Evolutionary conservation across 2,329 filamentous ascomycete species (phyloP), one percentile per base, ranked within the genome.

Genomic region (Cladosporium oxysporum): DNA sequence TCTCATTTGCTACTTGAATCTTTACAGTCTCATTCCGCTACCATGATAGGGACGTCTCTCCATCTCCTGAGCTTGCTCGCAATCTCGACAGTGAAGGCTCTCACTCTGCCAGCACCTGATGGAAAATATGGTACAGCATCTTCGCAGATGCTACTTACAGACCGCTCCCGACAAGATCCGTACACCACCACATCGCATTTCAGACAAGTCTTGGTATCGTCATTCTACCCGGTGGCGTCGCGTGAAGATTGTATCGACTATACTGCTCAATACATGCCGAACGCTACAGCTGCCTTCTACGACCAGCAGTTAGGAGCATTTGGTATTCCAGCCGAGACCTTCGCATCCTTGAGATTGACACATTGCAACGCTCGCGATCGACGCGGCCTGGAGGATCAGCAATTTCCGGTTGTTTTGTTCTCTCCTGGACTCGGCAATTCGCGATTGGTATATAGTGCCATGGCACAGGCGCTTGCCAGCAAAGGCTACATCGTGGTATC

Each of bases 401-500:
- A 57, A 4, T 66, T 67, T 44, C 69, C 68, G 5, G 44, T 84
- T 35, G 62, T 85, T 28, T 61, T 68, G 10, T 78, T 86, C 52
- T 82, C 81, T 0, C 79, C 83, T 1, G 84, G 82, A 3, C 75
- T 79, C 33, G 80, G 79, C 3, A 78, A 78, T 5, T 79, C 80
- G 0, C 76, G 83, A 0, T 70, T 82, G 0, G 55, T 83, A 1
- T 82, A 85, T 69, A 77, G 74, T 4, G 78, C 77, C 5, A 76
- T 81, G 66, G 81, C 82, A 1, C 77, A 78, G 2, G 79, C 81
- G 3, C 74, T 86, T 3, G 81, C 83, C 0, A 82, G 80, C 18
- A 75, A 79, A 6, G 83, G 83, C 0, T 82, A 79, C 58, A 74
- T 79, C 0, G 80, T 86, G 2, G 73, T 84, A 14, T 74, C 82